Evolutionary conservation across 495 filamentous ascomycete species (phyloP).

Genomic region (Chaetomidium leptoderma): DNA sequence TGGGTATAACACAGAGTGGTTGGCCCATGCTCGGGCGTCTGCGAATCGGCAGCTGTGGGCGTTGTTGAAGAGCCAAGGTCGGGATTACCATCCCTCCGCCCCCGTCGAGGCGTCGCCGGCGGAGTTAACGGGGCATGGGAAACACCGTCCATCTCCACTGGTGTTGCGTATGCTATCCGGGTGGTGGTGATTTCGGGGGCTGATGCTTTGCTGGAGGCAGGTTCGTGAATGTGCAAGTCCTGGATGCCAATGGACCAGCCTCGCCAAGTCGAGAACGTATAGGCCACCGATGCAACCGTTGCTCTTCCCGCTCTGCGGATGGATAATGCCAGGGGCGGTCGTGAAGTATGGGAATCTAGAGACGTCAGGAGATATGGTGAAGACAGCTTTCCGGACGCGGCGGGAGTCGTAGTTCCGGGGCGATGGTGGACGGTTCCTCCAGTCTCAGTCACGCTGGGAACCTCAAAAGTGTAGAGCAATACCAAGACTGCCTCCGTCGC

Average conservation of each 20-base stretch:
- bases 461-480: conserved; percentile 65
- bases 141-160: conserved; percentile 21
- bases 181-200: conserved; percentile 47
- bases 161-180: conserved; percentile 40
- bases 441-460: conserved; percentile 20
- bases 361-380: conserved; percentile 66
- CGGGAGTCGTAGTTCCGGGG: no score
- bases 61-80: neutral
- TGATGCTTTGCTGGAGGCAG: conserved; percentile 23
- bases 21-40: conserved; percentile 42
- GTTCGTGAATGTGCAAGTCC: conserved; percentile 61
- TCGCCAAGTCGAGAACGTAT: conserved; percentile 61
- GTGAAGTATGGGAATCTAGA: conserved; percentile 73
- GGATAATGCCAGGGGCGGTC: conserved; percentile 74
- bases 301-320: conserved; percentile 57
- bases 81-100: neutral
- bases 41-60: conserved; percentile 6
- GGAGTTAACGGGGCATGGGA: conserved; percentile 22
- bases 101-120: conserved; percentile 16
- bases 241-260: conserved; percentile 92
- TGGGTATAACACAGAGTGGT: conserved; percentile 82
- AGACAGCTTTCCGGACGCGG: conserved; percentile 9
- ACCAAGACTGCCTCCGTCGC: conserved; percentile 68
- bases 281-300: conserved; percentile 78
- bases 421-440: no score